phyloP scores from a whole-genome alignment of 805 yeast species.

The Huiozyma sinensis region DNA sequence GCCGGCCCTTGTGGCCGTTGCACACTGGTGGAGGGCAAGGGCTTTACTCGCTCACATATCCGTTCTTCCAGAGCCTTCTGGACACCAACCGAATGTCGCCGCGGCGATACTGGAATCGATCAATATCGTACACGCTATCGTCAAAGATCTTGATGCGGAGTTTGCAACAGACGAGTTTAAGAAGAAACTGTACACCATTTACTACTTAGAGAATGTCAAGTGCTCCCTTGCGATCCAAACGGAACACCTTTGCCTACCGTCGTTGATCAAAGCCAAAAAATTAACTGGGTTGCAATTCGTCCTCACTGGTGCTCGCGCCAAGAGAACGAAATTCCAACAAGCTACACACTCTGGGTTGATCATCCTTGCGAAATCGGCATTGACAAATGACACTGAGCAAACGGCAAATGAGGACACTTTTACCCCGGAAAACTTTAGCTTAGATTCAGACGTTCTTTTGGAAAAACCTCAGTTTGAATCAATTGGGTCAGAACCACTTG shows the following conservation, averaged over 20 bases:
- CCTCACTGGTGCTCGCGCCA: conserved; percentile 82
- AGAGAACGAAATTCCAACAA: conserved; percentile 73
- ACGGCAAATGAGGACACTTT: conserved; percentile 11
- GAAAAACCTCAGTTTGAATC: conserved; percentile 67
- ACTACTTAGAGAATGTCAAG: conserved; percentile 59
- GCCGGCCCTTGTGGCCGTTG: conserved; percentile 35
- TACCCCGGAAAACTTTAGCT: conserved; percentile 45
- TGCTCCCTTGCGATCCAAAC: conserved; percentile 50
- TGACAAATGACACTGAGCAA: conserved; percentile 8
- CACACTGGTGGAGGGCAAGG: conserved; percentile 70
- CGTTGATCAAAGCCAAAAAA: conserved; percentile 44
- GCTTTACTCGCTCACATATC: conserved; percentile 55
- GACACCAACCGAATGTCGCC: conserved; percentile 31
- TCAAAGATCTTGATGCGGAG: conserved; percentile 15
- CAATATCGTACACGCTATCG: conserved; percentile 20
- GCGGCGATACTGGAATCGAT: conserved; percentile 25
- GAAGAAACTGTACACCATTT: conserved; percentile 35
- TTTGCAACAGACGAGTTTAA: conserved; percentile 22
- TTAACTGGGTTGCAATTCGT: conserved; percentile 52
- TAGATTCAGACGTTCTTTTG: conserved; percentile 67
- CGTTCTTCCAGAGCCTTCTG: conserved; percentile 51
- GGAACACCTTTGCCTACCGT: conserved; percentile 49
- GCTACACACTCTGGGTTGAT: conserved; percentile 63
- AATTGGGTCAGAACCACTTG: conserved; percentile 38
- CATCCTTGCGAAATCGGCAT: conserved; percentile 52